A percentile compares a stretch with the other conserved stretches of the same genome.
phyloP scores from a whole-genome alignment of 176 grass and related monocot species.

The Tuctoria greenei region DNA sequence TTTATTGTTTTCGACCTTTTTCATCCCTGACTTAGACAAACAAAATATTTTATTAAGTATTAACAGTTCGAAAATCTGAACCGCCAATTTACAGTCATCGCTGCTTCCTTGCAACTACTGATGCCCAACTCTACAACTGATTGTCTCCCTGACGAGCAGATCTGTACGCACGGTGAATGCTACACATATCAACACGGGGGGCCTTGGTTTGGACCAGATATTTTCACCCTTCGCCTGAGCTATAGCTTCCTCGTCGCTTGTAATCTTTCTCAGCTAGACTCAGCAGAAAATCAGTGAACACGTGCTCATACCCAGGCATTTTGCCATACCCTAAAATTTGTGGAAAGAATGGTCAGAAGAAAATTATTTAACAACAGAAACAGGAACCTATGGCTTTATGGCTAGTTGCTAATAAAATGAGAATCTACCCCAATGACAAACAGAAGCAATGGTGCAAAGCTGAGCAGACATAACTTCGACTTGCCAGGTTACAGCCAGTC shows the following conservation, averaged over 20 bases:
- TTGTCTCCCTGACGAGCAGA: conserved; percentile 23
- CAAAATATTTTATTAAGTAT: conserved; percentile 21
- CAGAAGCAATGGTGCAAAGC: neutral
- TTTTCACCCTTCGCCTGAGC: conserved; percentile 33
- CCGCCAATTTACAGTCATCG: conserved; percentile 36
- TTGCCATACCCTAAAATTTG: conserved; percentile 72
- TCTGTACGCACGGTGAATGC: conserved; percentile 32
- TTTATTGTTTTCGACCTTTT: too few species aligned
- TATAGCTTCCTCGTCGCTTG: conserved; percentile 53
- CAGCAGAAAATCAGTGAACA: conserved; percentile 87
- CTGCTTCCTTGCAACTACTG: conserved; percentile 36
- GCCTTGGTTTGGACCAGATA: neutral
- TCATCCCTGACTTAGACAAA: too few species aligned
- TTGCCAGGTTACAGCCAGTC: conserved; percentile 13
- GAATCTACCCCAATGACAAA: conserved; percentile 25
- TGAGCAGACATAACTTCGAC: conserved; percentile 16
- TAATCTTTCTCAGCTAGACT: conserved; percentile 60
- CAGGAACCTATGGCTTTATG: neutral
- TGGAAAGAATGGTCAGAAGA: neutral
- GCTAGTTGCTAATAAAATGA: conserved; percentile 1
- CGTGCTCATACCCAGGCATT: conserved; percentile 95
- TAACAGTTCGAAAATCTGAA: conserved; percentile 26
- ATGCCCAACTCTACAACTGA: conserved; percentile 34
- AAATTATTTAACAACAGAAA: neutral
- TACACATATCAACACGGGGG: conserved; percentile 16